These are phyloP conservation scores for Solanum virginianum DNA, from an alignment of 257 asterid genomes.

Conservation along the genomic window DNA sequence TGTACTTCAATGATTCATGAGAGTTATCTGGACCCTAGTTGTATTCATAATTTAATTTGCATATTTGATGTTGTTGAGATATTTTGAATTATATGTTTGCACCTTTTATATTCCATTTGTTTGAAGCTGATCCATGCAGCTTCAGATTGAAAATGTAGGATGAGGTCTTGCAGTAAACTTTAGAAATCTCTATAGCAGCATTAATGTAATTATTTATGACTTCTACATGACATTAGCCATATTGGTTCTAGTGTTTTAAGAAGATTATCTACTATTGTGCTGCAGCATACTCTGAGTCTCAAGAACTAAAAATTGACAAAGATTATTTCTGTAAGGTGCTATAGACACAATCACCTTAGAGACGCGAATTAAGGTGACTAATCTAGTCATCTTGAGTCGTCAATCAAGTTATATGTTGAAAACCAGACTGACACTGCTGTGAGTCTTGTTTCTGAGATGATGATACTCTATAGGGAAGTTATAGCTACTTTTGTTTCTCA, in stretches of 20 bases:
- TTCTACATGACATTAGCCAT: not conserved
- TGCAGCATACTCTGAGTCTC: not conserved
- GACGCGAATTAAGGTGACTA: slow-evolving; percentile 64
- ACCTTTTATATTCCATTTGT: not conserved
- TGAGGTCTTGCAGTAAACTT: not conserved
- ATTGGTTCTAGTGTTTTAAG: not conserved
- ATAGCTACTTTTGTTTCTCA: slow-evolving; percentile 73
- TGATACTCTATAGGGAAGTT: slow-evolving; percentile 97
- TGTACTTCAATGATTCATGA: not conserved
- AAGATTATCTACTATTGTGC: not conserved
- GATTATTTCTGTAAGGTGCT: slow-evolving; percentile 57
- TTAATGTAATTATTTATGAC: not conserved
- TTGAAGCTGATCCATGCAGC: not conserved
- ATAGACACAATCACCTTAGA: slow-evolving; percentile 71
- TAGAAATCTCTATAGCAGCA: not conserved
- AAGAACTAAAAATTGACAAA: slow-evolving; percentile 1
- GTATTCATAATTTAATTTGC: not conserved
- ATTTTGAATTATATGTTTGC: not conserved
- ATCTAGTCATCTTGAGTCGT: slow-evolving; percentile 86
- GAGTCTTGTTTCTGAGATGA: slow-evolving; percentile 95
- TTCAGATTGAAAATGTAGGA: not conserved
- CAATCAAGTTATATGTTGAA: slow-evolving; percentile 77
- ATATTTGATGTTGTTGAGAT: too few species aligned
- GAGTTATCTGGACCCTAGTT: not conserved
- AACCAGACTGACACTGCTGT: slow-evolving; percentile 86